Evolutionary conservation across 106 monocot genomes (phyloP).

Genomic region (Dendrobium chrysotoxum): DNA sequence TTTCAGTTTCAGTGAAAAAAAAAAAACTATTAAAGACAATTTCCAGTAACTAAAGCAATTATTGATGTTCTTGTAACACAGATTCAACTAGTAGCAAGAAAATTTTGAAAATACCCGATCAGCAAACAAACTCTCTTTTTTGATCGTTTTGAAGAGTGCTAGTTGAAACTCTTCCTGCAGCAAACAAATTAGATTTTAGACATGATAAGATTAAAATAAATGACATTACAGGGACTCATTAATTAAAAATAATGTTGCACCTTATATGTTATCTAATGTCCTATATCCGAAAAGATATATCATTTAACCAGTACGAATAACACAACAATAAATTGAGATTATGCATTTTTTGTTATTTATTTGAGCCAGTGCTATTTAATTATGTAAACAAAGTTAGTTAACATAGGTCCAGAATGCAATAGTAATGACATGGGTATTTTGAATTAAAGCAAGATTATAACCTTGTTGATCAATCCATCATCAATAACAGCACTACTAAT

Average conservation of each 20-base stretch:
- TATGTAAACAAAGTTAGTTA: background rate
- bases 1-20: background rate
- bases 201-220: background rate
- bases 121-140: slow-evolving; percentile 31
- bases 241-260: background rate
- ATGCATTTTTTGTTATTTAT: background rate
- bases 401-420: background rate
- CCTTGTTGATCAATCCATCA: slow-evolving; percentile 91
- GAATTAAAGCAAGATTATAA: slow-evolving; percentile 7
- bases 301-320: background rate
- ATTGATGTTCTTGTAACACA: background rate
- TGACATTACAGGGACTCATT: background rate
- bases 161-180: slow-evolving; percentile 26
- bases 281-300: background rate
- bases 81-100: background rate
- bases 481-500: slow-evolving; percentile 86
- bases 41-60: background rate
- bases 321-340: background rate
- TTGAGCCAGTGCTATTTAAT: too few species aligned
- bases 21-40: background rate
- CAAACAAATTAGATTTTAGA: background rate
- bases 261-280: background rate
- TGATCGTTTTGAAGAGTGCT: slow-evolving; percentile 24
- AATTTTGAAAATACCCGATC: slow-evolving; percentile 18
- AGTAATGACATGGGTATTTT: background rate